Evolutionary conservation across 345 rosid species (phyloP), one percentile per base, ranked within the genome.

Genomic region (Murraya koenigii): DNA sequence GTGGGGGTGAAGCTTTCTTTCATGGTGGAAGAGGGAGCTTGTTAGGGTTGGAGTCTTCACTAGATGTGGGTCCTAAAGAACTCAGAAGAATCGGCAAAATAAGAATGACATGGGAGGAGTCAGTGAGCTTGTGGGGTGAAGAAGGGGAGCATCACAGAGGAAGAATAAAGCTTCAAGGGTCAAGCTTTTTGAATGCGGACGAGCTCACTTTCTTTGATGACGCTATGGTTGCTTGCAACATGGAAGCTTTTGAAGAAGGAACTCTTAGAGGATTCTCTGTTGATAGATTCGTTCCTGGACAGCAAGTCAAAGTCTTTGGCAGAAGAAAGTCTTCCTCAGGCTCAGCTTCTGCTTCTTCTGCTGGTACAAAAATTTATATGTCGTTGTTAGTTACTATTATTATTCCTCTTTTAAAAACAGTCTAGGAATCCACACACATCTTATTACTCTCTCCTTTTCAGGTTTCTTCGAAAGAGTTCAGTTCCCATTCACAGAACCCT

Each of bases 61-160:
- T 77, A 54, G 92, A 86, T 44, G 74, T 67, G 25, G 82, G 80
- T 15, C 59, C 82, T 5, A 93, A 89, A 82, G 96, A 93, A 72
- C 87, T 94, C 22, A 86, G 95, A n/a, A 91, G 98, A 68, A 89
- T 96, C 35, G 98, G 99, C 67, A 96, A 90, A 87, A 81, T 96
- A 73, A 89, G 95, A 78, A 89, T 96, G 93, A 88, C 88, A 26
- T 96, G 99, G 99, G 99, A 96, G 79, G 99, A 96, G 76, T 94
- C 98, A 1, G 95, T 94, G 54, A 94, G 88, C 79, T 88, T 96
- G 85, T 96, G 99, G 99, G 97, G 87, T 14, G 97, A 96, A 83
- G 99, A 92, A 77, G 98, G 97, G 20, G 98, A 94, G 77, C 82
- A 84, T 70, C 91, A 88, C 36, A 82, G 88, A 76, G 99, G 99